A percentile compares a stretch with the other conserved stretches of the same genome.
These are phyloP conservation scores for Phycomyces blakesleeanus DNA, from an alignment of 192 early-diverging fungal species.

Conservation along the genomic window DNA sequence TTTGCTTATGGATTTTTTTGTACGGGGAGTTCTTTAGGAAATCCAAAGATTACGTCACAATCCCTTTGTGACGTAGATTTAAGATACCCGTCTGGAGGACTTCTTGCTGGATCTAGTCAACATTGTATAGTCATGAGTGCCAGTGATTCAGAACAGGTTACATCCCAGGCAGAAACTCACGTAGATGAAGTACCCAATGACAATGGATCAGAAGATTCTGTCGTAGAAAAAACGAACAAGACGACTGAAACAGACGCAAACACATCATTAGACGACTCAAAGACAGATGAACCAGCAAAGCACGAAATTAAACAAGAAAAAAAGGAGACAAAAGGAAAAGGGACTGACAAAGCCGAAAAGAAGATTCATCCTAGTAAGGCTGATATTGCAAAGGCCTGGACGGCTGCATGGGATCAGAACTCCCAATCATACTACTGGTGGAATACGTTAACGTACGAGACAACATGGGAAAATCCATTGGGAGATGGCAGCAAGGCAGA, in stretches of 20 bases:
- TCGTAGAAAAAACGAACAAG: not conserved
- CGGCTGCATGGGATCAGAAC: slow-evolving; percentile 38
- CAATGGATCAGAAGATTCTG: not conserved
- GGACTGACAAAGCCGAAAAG: not conserved
- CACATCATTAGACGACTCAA: not conserved
- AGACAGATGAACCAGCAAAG: not conserved
- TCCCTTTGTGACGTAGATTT: not conserved
- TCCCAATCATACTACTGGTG: slow-evolving; percentile 45
- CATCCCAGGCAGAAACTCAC: not conserved
- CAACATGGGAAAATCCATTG: slow-evolving; percentile 41
- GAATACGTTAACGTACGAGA: slow-evolving; percentile 50
- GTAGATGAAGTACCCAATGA: not conserved
- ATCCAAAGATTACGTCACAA: not conserved
- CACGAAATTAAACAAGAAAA: not conserved
- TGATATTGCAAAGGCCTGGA: slow-evolving; percentile 30
- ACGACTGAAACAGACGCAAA: not conserved
- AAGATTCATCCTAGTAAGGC: not conserved
- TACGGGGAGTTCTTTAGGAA: not conserved
- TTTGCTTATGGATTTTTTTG: not conserved
- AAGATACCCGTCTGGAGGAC: too few relatives aligned
- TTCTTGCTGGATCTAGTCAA: too few relatives aligned
- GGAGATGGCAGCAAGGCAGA: not conserved
- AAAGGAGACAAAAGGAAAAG: not conserved
- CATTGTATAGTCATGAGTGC: not conserved
- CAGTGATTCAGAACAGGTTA: not conserved